phyloP scores from a whole-genome alignment of 768 basidiomycete species.

The Russula abietina region DNA sequence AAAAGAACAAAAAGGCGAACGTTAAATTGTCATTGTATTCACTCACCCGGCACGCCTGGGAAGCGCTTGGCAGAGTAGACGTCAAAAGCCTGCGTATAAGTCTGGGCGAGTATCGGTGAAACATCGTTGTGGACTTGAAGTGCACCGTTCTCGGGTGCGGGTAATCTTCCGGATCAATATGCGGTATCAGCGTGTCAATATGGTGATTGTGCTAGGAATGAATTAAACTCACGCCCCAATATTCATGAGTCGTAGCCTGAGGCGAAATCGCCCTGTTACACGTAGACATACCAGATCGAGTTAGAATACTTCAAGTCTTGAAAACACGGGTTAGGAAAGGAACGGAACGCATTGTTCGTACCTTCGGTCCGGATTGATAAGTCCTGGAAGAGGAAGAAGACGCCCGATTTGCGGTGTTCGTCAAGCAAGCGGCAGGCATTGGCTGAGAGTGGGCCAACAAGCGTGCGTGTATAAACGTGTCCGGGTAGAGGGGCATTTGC shows the following conservation, averaged over 20 bases:
- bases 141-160: conserved; percentile 68
- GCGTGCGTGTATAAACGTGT: conserved; percentile 75
- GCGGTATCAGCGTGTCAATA: conserved; percentile 3
- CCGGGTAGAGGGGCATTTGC: conserved; percentile 48
- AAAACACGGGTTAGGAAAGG: not conserved
- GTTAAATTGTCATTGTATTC: not conserved
- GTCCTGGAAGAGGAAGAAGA: conserved; percentile 95
- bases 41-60: conserved; percentile 83
- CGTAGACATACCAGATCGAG: conserved; percentile 8
- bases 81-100: conserved; percentile 75
- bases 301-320: conserved; percentile 1
- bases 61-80: conserved; percentile 93
- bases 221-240: conserved; percentile 73
- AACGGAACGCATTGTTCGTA: conserved; percentile 29
- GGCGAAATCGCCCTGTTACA: conserved; percentile 67
- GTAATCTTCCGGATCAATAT: conserved; percentile 26
- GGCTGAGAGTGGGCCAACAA: conserved; percentile 84
- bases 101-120: conserved; percentile 77
- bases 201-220: conserved; percentile 2
- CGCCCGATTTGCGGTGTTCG: conserved; percentile 77
- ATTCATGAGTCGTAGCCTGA: conserved; percentile 84
- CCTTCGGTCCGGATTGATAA: conserved; percentile 91
- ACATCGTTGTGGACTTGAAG: conserved; percentile 56
- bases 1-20: not conserved
- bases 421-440: conserved; percentile 82